Evolutionary conservation across 2,329 filamentous ascomycete species (phyloP), one percentile per base, ranked within the genome.

Genomic region (Pseudomassariella vexata): DNA sequence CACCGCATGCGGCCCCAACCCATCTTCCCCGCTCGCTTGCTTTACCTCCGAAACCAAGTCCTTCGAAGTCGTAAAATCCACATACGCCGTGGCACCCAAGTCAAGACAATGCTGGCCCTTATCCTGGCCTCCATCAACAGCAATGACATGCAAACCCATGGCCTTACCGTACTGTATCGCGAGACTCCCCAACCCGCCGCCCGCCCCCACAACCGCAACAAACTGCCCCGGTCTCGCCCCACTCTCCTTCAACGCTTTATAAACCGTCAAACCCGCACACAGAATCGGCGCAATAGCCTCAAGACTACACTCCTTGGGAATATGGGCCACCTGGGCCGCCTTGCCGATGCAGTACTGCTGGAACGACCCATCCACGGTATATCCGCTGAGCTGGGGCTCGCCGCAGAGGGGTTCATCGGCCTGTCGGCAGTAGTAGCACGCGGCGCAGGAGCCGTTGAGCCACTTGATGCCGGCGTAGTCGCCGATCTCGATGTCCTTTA

Each of bases 321-420:
- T 81, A 45, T 82, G 79, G 19, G 87, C 85, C 11, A 90, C 79
- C 59, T 94, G 85, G n/a, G 82, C 77, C 11, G 87, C 88, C 61
- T 94, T 94, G 46, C 80, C 88, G 46, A 95, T 76, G 58, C 76
- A 78, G 66, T 94, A 95, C 68, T 95, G 80, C 68, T 95, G 89
- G 74, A 95, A 95, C 24, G 81, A 80, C 19, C 89, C 89, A 56
- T 95, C 85, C 54, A 95, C 86, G 4, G 86, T 94, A 72, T 94
- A 95, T 36, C 90, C 89, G 1, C 86, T 94, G 24, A 95, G 74
- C 21, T 74, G 65, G 17, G 85, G 77, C 37, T 84, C 67, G n/a
- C 72, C 59, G 66, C 89, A 95, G 6, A 95, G 79, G 3, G 86
- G 82, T 65, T 95, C 89, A 47, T 94, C 84, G 28, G 76, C 60